Evolutionary conservation across 2,329 filamentous ascomycete species (phyloP), one percentile per base, ranked within the genome.

Genomic region (Penicillium sp.): DNA sequence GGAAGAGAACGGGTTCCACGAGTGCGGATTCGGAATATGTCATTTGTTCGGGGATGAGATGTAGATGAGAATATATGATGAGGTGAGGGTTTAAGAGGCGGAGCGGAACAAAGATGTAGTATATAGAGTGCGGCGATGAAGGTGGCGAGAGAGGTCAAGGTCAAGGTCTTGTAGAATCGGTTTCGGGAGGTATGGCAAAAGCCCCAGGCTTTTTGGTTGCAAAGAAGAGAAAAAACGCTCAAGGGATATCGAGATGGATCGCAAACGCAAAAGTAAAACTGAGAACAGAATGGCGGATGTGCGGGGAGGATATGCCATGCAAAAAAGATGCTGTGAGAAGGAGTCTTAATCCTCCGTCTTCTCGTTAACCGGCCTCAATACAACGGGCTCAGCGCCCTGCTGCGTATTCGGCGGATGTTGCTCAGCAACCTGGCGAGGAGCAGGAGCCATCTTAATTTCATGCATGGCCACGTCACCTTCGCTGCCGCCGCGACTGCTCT

Each of bases 351-450:
- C 46, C 27, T 60, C 52, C 8, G 47, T 46, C 53, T 66, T 65
- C 52, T 65, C 62, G 27, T 60, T 50, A 16, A 62, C 52, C 9
- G 56, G 50, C 12, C 38, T 46, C 22, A 58, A 38, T 13, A 56
- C 41, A 28, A 50, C 45, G 0, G 56, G 50, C 30, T 56, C 45
- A 25, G 54, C 57, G 7, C 42, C 38, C 7, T 58, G 50, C 12
- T 53, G 53, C 3, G 43, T 44, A 19, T 62, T 43, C 3, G 55
- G 34, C 2, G 56, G 57, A 16, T 64, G 51, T 9, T 57, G 59
- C 41, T 68, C 64, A 12, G 61, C 64, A 10, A 56, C 59, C 41
- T 67, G 68, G 48, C 62, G 60, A 10, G 66, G 63, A 22, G 63
- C 62, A 14, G 60, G 57, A 4, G 60, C 50, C 7, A 66, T 53